Evolutionary conservation across 75 land plant genomes (phyloP).

Genomic region (Cupressus sempervirens): DNA sequence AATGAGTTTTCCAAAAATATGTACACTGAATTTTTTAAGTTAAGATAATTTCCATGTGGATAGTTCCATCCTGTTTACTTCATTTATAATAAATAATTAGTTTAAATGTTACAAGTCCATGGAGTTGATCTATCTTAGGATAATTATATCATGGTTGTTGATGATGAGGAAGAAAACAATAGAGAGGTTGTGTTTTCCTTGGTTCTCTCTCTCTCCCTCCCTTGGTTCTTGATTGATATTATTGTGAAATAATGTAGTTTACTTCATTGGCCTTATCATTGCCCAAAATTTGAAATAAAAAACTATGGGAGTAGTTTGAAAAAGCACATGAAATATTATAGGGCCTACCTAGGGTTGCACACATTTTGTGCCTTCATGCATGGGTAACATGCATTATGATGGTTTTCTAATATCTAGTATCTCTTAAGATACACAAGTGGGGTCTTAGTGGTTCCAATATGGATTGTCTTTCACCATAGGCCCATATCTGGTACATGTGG

Average conservation of each 20-base stretch:
- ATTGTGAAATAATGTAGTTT: neutral
- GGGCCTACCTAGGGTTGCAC: neutral
- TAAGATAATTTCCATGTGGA: neutral
- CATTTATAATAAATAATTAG: neutral
- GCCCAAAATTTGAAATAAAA: neutral
- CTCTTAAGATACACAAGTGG: neutral
- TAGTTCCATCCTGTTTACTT: neutral
- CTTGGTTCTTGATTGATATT: neutral
- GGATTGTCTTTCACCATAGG: too few species aligned
- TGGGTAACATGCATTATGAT: neutral
- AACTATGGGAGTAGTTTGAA: neutral
- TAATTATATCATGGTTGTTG: slow-evolving; percentile 95
- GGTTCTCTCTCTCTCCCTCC: neutral
- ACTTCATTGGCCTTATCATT: neutral
- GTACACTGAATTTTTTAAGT: neutral
- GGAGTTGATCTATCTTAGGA: slow-evolving; percentile 96
- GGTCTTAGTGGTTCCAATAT: neutral
- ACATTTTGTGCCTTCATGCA: neutral
- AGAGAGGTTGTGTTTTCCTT: slow-evolving; percentile 34
- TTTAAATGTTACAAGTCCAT: slow-evolving; percentile 50
- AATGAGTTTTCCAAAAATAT: neutral
- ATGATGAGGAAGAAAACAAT: slow-evolving; percentile 68
- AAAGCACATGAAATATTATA: too few species aligned
- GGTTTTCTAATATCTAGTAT: neutral
- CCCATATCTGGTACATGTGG: neutral